A percentile compares a stretch with the other conserved stretches of the same genome.
phyloP scores from a whole-genome alignment of 371 early-diverging fungal species.

The Homolaphlyctis polyrhiza region DNA sequence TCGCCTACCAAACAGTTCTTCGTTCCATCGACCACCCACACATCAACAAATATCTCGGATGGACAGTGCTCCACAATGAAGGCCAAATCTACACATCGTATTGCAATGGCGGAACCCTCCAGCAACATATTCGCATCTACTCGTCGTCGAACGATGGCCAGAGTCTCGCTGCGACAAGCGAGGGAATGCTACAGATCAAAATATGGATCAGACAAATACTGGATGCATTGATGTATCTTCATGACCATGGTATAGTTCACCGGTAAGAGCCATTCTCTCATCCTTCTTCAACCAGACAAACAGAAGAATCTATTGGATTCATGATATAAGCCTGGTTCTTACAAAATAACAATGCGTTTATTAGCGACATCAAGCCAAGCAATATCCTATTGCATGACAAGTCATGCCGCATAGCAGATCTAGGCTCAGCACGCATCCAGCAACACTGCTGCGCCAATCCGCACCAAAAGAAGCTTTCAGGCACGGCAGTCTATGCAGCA shows the following conservation, averaged over 20 bases:
- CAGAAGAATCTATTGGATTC: too few species aligned
- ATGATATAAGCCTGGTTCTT: too few species aligned
- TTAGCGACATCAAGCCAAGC: conserved; percentile 13
- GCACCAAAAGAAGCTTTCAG: conserved; percentile 12
- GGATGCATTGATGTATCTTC: conserved; percentile 8
- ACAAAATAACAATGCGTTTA: neutral
- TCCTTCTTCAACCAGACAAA: too few species aligned
- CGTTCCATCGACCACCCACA: conserved; percentile 2
- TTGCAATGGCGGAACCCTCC: conserved; percentile 8
- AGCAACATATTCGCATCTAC: neutral
- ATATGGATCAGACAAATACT: conserved; percentile 4
- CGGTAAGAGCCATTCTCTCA: conserved; percentile 6
- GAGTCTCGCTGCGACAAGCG: too few species aligned
- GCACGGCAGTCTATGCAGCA: conserved; percentile 8
- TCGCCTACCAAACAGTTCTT: conserved; percentile 5
- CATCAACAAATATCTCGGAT: conserved; percentile 13
- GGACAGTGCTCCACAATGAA: conserved; percentile 14
- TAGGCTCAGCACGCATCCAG: conserved; percentile 11
- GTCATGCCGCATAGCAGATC: conserved; percentile 8
- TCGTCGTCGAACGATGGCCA: neutral
- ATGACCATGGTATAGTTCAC: conserved; percentile 14
- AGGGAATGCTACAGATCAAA: neutral
- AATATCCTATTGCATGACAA: conserved; percentile 11
- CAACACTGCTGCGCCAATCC: conserved; percentile 8
- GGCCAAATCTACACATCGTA: conserved; percentile 14